phyloP scores from a whole-genome alignment of 139 green algal genomes.

The Edaphochlamys debaryana region DNA sequence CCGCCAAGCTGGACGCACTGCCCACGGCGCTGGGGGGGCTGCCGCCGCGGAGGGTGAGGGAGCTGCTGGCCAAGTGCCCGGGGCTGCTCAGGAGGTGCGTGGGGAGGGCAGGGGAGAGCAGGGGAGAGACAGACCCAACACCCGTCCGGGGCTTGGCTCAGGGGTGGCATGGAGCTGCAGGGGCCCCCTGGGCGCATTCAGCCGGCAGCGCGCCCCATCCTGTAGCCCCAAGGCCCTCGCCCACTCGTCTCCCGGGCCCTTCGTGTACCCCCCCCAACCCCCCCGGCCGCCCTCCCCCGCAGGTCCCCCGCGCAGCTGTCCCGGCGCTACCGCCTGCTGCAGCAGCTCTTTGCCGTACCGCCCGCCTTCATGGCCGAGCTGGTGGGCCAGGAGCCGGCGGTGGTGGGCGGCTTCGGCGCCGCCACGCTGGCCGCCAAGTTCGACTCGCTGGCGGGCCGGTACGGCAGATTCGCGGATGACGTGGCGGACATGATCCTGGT shows the following conservation, averaged over 20 bases:
- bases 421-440: slow-evolving; percentile 44
- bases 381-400: slow-evolving; percentile 39
- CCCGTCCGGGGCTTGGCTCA: not conserved
- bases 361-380: slow-evolving; percentile 53
- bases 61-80: slow-evolving; percentile 33
- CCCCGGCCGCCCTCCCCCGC: too few species aligned
- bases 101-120: not conserved
- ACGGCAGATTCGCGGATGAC: slow-evolving; percentile 47
- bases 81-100: slow-evolving; percentile 49
- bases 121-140: too few species aligned
- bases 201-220: too few species aligned
- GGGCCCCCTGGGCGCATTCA: too few species aligned
- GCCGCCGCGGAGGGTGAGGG: slow-evolving; percentile 10
- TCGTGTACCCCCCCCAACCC: too few species aligned
- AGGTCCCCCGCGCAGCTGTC: slow-evolving; percentile 3
- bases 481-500: slow-evolving; percentile 60
- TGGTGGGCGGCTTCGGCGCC: slow-evolving; percentile 40
- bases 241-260: too few species aligned
- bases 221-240: too few species aligned
- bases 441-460: slow-evolving; percentile 19
- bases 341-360: slow-evolving; percentile 45
- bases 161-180: not conserved
- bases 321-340: slow-evolving; percentile 29
- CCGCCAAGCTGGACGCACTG: slow-evolving; percentile 52
- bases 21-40: slow-evolving; percentile 36